A percentile compares a stretch with the other conserved stretches of the same genome.
These are phyloP conservation scores for Tricholoma furcatifolium DNA, from an alignment of 768 basidiomycete genomes.

Conservation along the genomic window DNA sequence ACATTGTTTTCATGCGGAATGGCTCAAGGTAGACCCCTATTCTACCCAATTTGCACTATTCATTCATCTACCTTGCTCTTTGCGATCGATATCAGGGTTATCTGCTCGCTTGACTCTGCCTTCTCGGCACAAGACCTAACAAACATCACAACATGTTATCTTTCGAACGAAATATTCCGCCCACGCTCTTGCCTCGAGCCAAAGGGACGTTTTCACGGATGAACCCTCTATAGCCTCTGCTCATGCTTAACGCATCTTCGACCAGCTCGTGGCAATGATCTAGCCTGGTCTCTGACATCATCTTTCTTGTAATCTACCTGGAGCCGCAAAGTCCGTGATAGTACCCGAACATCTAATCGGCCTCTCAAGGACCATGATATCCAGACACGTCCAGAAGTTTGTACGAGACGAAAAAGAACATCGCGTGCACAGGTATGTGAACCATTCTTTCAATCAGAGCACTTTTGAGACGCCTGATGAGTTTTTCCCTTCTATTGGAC, in stretches of 20 bases:
- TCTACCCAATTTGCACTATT: not conserved
- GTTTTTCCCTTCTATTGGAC: too few relatives aligned
- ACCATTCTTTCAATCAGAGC: too few relatives aligned
- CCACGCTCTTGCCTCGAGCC: slow-evolving; percentile 1
- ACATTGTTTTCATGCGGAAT: too few relatives aligned
- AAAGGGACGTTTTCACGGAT: not conserved
- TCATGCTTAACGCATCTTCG: not conserved
- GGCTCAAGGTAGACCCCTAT: not conserved
- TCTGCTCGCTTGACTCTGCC: not conserved
- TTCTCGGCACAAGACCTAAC: slow-evolving; percentile 1
- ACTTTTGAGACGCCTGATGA: too few relatives aligned
- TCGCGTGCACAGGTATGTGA: too few relatives aligned
- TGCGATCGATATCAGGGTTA: slow-evolving; percentile 6
- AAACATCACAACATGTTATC: not conserved
- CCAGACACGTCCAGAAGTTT: too few relatives aligned
- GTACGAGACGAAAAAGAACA: too few relatives aligned
- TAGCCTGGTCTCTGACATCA: slow-evolving; percentile 1
- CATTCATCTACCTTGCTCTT: not conserved
- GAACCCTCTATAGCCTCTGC: not conserved
- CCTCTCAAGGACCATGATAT: too few relatives aligned
- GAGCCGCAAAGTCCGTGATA: not conserved
- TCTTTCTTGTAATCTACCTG: not conserved
- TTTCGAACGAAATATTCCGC: not conserved
- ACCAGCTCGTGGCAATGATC: slow-evolving; percentile 6
- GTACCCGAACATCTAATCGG: too few relatives aligned